phyloP scores from a whole-genome alignment of 2,329 filamentous ascomycete genomes.

The Neonectria hederae region DNA sequence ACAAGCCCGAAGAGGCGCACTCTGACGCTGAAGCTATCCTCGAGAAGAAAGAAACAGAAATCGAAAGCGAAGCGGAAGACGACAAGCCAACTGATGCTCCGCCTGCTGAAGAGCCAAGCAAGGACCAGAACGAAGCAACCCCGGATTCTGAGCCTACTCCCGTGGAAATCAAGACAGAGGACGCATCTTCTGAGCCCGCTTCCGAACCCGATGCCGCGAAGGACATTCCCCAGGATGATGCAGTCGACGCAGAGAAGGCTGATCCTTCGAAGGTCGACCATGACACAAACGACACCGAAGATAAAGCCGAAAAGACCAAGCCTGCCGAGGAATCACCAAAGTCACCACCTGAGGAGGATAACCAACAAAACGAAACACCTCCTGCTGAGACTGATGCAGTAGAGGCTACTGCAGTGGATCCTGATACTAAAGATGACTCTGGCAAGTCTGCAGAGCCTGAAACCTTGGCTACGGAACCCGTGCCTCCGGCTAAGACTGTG shows the following conservation, averaged over 20 bases:
- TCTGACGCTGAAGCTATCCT: constrained; percentile 3
- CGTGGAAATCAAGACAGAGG: constrained; percentile 1
- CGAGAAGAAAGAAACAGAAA: background rate
- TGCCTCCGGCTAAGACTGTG: constrained; percentile 8
- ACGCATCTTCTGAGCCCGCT: background rate
- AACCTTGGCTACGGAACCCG: constrained; percentile 3
- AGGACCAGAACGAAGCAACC: constrained; percentile 11
- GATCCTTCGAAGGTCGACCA: background rate
- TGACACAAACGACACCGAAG: background rate
- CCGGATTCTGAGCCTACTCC: background rate
- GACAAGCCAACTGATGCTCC: background rate
- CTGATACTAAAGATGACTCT: constrained; percentile 13
- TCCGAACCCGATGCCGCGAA: constrained; percentile 5
- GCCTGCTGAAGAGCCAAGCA: background rate
- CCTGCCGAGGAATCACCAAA: constrained; percentile 13
- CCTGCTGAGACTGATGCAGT: constrained; percentile 3
- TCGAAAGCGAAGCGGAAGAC: constrained; percentile 8
- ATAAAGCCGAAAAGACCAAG: constrained; percentile 4
- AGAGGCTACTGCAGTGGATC: constrained; percentile 11
- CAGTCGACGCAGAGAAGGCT: constrained; percentile 1
- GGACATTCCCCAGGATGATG: background rate
- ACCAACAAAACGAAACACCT: constrained; percentile 7
- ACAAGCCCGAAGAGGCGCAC: background rate
- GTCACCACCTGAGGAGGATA: constrained; percentile 9
- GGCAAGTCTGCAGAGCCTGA: constrained; percentile 7